Evolutionary conservation across 768 basidiomycete species (phyloP).

Genomic region (Mrakia frigida): DNA sequence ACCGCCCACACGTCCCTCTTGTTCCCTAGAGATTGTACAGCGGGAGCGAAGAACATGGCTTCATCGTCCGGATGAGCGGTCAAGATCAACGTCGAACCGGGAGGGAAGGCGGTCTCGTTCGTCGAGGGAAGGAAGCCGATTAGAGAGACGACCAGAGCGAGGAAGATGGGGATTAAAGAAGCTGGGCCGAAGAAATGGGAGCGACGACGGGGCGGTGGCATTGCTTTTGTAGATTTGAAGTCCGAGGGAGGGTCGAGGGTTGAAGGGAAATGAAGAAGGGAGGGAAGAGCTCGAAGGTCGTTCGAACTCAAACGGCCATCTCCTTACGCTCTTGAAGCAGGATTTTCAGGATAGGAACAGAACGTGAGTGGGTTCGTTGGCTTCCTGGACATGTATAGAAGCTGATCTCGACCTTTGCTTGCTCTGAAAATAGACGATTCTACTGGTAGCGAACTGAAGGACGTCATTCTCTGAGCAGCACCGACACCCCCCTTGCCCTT

Average conservation of each 20-base stretch:
- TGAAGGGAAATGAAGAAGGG: background rate
- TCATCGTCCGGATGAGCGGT: conserved; percentile 96
- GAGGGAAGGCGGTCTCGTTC: conserved; percentile 3
- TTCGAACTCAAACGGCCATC: background rate
- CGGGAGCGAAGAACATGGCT: conserved; percentile 69
- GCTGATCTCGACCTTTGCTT: no score
- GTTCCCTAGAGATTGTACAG: conserved; percentile 25
- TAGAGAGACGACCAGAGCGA: background rate
- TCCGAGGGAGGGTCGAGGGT: background rate
- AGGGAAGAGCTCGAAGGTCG: no score
- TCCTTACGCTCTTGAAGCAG: background rate
- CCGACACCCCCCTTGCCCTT: background rate
- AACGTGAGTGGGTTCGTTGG: no score
- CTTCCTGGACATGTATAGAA: no score
- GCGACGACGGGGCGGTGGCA: background rate
- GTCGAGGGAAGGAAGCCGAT: conserved; percentile 8
- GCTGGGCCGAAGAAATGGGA: background rate
- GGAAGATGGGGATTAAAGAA: background rate
- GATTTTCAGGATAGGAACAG: background rate
- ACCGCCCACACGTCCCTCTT: conserved; percentile 54
- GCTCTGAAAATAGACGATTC: no score
- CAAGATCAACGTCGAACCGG: conserved; percentile 47
- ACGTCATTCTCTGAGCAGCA: background rate
- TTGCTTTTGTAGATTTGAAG: background rate
- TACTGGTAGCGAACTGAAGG: background rate